These are phyloP conservation scores for Rubia yunnanensis DNA, from an alignment of 257 asterid genomes.

Conservation along the genomic window DNA sequence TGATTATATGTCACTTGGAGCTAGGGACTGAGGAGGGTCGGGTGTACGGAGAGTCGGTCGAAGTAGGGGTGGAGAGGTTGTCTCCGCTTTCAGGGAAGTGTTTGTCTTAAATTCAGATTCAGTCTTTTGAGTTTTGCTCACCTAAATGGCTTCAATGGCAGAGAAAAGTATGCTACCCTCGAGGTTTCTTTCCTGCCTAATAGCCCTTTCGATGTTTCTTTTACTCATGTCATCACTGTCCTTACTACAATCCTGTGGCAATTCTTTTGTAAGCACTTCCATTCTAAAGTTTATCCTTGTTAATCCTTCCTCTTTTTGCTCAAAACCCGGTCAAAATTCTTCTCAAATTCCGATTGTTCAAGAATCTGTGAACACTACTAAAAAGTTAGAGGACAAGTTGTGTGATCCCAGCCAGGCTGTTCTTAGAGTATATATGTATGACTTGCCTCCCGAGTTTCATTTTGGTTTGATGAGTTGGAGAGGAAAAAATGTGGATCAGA, in stretches of 20 bases:
- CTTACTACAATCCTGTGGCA: constrained; percentile 35
- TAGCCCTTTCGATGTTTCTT: constrained; percentile 46
- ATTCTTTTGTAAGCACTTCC: constrained; percentile 28
- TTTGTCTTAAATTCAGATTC: neutral
- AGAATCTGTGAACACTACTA: constrained; percentile 6
- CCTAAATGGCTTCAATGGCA: constrained; percentile 28
- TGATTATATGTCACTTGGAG: neutral
- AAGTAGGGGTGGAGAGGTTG: neutral
- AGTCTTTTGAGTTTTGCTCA: neutral
- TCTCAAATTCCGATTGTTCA: constrained; percentile 12
- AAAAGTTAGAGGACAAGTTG: constrained; percentile 11
- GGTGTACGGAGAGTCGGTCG: too few species aligned
- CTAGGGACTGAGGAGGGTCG: neutral
- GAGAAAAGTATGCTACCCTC: constrained; percentile 52
- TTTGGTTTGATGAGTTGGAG: constrained; percentile 67
- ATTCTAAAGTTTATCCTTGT: constrained; percentile 27
- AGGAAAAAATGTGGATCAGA: constrained; percentile 25
- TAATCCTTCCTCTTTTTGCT: constrained; percentile 24
- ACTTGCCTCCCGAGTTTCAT: constrained; percentile 66
- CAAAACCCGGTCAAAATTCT: constrained; percentile 10
- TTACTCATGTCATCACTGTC: constrained; percentile 43
- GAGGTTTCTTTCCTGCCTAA: constrained; percentile 47
- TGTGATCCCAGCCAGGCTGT: constrained; percentile 41
- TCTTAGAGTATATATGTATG: constrained; percentile 67
- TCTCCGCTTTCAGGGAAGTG: neutral